Evolutionary conservation across 1,284 basidiomycete genomes (phyloP).

Genomic region (Rhizoctonia solani): DNA sequence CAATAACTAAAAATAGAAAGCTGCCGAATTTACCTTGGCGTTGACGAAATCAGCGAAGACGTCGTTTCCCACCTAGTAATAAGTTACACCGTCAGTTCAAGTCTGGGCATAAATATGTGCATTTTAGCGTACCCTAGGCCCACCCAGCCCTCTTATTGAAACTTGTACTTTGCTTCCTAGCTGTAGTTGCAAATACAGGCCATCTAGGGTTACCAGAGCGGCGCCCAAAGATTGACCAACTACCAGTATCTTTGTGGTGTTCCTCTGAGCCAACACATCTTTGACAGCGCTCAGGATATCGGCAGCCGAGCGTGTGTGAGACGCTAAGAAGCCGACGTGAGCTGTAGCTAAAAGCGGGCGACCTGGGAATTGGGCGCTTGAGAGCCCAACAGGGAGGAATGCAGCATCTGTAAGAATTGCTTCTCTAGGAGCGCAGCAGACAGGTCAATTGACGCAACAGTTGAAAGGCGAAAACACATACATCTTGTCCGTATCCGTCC

Average conservation of each 20-base stretch:
- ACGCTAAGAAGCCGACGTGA: conserved; percentile 60
- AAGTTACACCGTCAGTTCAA: conserved; percentile 7
- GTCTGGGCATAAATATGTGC: neutral
- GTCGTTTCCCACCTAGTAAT: conserved; percentile 59
- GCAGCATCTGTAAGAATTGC: conserved; percentile 59
- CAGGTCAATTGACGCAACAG: neutral
- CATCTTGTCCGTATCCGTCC: conserved; percentile 50
- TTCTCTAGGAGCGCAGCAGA: conserved; percentile 48
- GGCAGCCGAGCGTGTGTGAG: conserved; percentile 60
- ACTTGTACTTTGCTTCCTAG: conserved; percentile 48
- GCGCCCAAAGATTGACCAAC: conserved; percentile 51
- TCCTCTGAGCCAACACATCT: conserved; percentile 49
- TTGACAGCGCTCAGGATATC: conserved; percentile 56
- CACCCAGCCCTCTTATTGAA: conserved; percentile 55
- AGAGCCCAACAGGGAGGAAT: conserved; percentile 49
- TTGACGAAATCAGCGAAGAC: conserved; percentile 64
- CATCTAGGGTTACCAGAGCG: conserved; percentile 57
- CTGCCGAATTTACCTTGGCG: conserved; percentile 40
- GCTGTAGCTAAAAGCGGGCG: conserved; percentile 54
- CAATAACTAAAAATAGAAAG: neutral
- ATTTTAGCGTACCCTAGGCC: conserved; percentile 58
- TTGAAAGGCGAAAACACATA: conserved; percentile 42
- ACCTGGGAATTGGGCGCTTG: conserved; percentile 61
- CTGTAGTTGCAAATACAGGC: conserved; percentile 54
- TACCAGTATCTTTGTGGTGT: conserved; percentile 50